Conservation (phyloP, 345 rosid genomes). For the Odontarrhena argentea region DNA sequence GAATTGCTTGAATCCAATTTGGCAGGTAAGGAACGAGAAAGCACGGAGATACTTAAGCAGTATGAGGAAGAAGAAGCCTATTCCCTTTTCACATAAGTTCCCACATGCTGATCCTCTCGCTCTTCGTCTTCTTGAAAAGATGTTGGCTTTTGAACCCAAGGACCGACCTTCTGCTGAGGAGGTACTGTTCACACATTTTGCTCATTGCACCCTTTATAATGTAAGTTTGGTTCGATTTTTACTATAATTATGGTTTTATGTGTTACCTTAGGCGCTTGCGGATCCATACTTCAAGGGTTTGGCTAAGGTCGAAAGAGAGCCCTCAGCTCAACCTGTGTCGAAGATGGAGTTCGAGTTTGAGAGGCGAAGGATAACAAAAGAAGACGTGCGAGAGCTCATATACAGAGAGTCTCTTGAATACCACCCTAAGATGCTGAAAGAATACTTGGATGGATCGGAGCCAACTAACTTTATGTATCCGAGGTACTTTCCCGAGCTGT, state of each 20-base stretch:
- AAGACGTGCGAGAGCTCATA: constrained; percentile 91
- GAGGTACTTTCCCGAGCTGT: constrained; percentile 51
- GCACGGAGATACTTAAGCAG: constrained; percentile 94
- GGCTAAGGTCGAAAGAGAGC: constrained; percentile 95
- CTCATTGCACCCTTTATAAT: background rate
- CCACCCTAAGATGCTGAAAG: constrained; percentile 95
- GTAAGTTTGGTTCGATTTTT: background rate
- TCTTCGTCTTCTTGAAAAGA: constrained; percentile 78
- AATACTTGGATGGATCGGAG: constrained; percentile 84
- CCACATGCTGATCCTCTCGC: constrained; percentile 95
- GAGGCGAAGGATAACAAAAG: constrained; percentile 92
- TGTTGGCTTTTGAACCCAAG: constrained; percentile 94
- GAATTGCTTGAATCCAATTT: constrained; percentile 25
- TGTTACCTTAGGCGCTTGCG: constrained; percentile 75
- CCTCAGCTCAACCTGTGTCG: constrained; percentile 90
- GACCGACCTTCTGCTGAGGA: constrained; percentile 94
- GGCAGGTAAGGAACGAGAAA: constrained; percentile 94
- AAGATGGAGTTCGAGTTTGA: constrained; percentile 98
- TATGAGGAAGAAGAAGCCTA: constrained; percentile 88
- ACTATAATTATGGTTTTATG: constrained; percentile 8
- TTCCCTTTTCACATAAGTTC: constrained; percentile 83
- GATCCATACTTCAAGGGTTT: constrained; percentile 91
- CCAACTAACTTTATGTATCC: constrained; percentile 96
- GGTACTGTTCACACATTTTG: constrained; percentile 45
- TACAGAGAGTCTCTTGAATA: constrained; percentile 90